Base-by-base conservation (phyloP, 2,329 filamentous ascomycete species). In the Stromatinia cepivora region DNA sequence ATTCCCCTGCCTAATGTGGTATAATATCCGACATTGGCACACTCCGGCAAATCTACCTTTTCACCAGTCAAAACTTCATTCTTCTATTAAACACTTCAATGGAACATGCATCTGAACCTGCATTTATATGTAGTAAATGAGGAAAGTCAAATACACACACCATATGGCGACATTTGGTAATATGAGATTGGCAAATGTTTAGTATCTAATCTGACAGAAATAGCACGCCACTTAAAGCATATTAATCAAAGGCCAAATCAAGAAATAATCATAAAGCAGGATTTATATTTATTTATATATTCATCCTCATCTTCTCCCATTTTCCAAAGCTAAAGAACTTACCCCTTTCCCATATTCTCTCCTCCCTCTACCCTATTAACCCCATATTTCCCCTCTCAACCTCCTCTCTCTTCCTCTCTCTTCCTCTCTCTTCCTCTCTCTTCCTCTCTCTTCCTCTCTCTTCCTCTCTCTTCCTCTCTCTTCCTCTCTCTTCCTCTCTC, bases 11-110 rank as follows among this genome's bases (percentile, higher is more conserved):
- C 59, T 63, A 34, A 63, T 63, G 31, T 11, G 46, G 31, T 5
- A 50, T 63, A 63, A 46, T 36, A 62, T 62, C 59, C 45, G 10
- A 20, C 58, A n/a, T 48, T 62, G 10, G 28, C 22, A n/a, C 45
- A 17, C 28, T 15, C 39, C 28, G 58, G 58, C 39, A 34, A 46
- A 61, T 31, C 8, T 25, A 7, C 28, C 13, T 15, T 50, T 22
- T 31, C 46, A 48, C 59, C 59, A 62, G 13, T 62, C 28, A 36
- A 15, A 50, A 36, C 20, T 48, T 48, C 45, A 36, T 62, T 62
- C 59, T 63, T 50, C 36, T 13, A 13, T 39, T 0, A 39, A 13
- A 39, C 36, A 39, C 11, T 13, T 13, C 11, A 39, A 39, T 39
- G 36, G 4, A 39, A 4, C 36, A 3, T 39, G 11, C 36, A 39